Evolutionary conservation across 352 stramenopile genomes (phyloP).

Genomic region (Globisporangium spiculum): DNA sequence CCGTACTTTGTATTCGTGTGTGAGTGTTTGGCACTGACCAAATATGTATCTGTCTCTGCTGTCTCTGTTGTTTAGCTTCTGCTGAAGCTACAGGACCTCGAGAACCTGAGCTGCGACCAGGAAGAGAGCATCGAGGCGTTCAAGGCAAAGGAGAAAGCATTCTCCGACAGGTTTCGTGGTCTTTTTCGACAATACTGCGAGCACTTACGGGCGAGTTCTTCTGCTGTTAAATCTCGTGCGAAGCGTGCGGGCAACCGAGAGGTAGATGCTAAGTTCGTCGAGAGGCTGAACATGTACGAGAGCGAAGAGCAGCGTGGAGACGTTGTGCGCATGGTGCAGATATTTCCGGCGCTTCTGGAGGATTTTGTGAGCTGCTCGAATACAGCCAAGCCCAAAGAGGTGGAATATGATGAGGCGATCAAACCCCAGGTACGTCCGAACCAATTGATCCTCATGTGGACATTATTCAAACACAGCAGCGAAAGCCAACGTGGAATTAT

Average conservation of each 20-base stretch:
- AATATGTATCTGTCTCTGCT: background rate
- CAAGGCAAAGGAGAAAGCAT: conserved; percentile 15
- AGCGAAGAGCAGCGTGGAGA: conserved; percentile 26
- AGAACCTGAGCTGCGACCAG: conserved; percentile 25
- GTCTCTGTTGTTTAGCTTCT: conserved; percentile 17
- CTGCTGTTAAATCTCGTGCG: background rate
- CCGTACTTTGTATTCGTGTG: background rate
- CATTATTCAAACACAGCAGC: background rate
- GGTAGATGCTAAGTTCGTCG: background rate
- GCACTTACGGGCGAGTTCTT: conserved; percentile 3
- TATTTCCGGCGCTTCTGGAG: conserved; percentile 52
- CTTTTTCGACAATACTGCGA: conserved; percentile 28
- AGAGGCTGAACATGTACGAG: conserved; percentile 12
- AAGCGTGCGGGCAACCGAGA: background rate
- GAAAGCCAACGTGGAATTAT: background rate
- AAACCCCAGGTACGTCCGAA: background rate
- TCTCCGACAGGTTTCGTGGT: conserved; percentile 16
- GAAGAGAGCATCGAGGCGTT: conserved; percentile 20
- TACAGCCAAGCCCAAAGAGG: background rate
- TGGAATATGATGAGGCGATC: background rate
- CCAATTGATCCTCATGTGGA: background rate
- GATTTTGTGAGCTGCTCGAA: conserved; percentile 28
- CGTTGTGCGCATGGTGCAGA: conserved; percentile 39
- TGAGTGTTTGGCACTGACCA: background rate
- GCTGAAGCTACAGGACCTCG: conserved; percentile 16